A percentile compares a stretch with the other conserved stretches of the same genome.
Evolutionary conservation across 2,329 filamentous ascomycete genomes (phyloP).

Genomic region (Cryphonectria japonica): DNA sequence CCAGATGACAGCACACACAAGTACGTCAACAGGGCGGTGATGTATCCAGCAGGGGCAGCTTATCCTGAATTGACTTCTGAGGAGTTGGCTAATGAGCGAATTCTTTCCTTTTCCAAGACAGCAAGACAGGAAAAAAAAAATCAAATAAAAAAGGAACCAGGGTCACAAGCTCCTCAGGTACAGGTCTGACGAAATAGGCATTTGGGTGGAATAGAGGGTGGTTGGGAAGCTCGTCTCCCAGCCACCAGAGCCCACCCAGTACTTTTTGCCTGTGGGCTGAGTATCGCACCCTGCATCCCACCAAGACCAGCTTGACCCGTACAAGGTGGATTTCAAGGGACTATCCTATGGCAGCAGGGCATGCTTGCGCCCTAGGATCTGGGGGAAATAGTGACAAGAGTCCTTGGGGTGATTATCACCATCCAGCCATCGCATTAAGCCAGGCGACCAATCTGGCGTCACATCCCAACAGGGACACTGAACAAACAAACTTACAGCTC

Average conservation of each 20-base stretch:
- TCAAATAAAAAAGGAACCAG: neutral
- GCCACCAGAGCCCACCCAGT: conserved; percentile 12
- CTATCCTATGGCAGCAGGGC: neutral
- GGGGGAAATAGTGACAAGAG: neutral
- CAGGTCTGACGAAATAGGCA: conserved; percentile 13
- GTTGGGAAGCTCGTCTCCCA: conserved; percentile 8
- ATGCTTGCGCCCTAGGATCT: neutral
- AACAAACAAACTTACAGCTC: conserved; percentile 8
- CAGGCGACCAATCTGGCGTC: conserved; percentile 18
- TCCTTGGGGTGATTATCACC: conserved; percentile 13
- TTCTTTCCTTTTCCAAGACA: neutral
- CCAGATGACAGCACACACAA: conserved; percentile 6
- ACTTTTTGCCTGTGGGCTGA: neutral
- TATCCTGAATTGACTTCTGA: neutral
- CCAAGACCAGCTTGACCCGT: neutral
- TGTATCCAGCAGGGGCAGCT: neutral
- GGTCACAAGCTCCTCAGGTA: neutral
- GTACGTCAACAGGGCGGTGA: conserved; percentile 7
- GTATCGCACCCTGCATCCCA: conserved; percentile 6
- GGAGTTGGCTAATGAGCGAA: neutral
- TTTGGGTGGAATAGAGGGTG: conserved; percentile 16
- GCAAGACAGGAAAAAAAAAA: neutral
- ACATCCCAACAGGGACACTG: conserved; percentile 15
- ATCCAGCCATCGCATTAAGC: conserved; percentile 25
- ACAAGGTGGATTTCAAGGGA: neutral